Conservation (phyloP, 768 basidiomycete genomes). For the Leucogyrophana mollusca region DNA sequence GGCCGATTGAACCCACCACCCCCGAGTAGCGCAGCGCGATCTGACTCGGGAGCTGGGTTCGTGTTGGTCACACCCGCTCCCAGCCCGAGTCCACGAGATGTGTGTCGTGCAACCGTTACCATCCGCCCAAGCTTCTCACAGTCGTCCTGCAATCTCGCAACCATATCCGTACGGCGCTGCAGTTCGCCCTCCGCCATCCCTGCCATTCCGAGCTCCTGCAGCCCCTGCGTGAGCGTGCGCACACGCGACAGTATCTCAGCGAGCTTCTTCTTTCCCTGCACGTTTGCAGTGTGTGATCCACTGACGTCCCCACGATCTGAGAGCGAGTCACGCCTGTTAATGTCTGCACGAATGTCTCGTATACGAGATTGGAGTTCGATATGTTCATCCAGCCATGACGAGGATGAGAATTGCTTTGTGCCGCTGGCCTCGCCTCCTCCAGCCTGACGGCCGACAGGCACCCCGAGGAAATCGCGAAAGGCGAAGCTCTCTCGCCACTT, state of each 20-base stretch:
- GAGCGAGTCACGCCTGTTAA: constrained; percentile 86
- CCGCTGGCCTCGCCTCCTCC: constrained; percentile 20
- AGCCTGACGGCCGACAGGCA: constrained; percentile 64
- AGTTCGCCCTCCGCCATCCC: constrained; percentile 93
- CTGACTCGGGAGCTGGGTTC: constrained; percentile 45
- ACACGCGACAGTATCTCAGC: constrained; percentile 77
- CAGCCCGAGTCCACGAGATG: constrained; percentile 35
- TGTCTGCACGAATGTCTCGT: constrained; percentile 79
- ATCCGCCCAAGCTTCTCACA: constrained; percentile 86
- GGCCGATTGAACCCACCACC: constrained; percentile 39
- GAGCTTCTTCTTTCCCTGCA: constrained; percentile 83
- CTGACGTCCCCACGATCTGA: constrained; percentile 70
- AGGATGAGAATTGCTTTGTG: constrained; percentile 59
- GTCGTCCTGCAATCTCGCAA: constrained; percentile 85
- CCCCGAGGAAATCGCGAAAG: constrained; percentile 85
- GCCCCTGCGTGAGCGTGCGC: constrained; percentile 64
- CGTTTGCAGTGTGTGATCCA: constrained; percentile 75
- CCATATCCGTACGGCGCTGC: constrained; percentile 85
- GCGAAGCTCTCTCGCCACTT: constrained; percentile 77
- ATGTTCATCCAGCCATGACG: constrained; percentile 92
- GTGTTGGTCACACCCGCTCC: constrained; percentile 24
- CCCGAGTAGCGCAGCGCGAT: constrained; percentile 67
- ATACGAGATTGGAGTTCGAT: constrained; percentile 71
- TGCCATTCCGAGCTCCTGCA: constrained; percentile 59
- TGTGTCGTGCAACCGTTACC: constrained; percentile 71